phyloP scores from a whole-genome alignment of 345 rosid genomes.

The Erysimum cheiranthoides region DNA sequence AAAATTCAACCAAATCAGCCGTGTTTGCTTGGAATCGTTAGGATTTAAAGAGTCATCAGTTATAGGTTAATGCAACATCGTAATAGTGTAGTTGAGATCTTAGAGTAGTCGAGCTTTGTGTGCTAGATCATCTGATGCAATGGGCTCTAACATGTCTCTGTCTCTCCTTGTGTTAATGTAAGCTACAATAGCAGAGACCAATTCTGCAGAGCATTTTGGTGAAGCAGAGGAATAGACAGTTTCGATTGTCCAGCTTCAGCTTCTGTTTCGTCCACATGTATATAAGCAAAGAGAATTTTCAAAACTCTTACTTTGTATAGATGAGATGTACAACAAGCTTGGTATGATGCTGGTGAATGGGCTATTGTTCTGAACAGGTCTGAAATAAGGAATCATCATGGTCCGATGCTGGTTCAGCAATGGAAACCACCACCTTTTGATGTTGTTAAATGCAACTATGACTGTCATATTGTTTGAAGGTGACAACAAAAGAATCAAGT shows the following conservation, averaged over 20 bases:
- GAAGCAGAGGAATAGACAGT: slow-evolving; percentile 40
- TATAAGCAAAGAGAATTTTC: slow-evolving; percentile 15
- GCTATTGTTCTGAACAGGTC: too few species aligned
- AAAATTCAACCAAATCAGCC: too few species aligned
- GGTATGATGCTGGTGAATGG: too few species aligned
- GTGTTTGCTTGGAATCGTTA: too few species aligned
- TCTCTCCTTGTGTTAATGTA: slow-evolving; percentile 47
- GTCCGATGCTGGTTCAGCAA: too few species aligned
- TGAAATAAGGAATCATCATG: too few species aligned
- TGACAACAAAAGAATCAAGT: too few species aligned
- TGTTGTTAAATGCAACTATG: too few species aligned
- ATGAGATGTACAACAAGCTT: slow-evolving; percentile 55
- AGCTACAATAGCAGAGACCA: slow-evolving; percentile 47
- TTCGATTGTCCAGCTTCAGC: slow-evolving; percentile 30
- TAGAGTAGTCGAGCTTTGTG: slow-evolving; percentile 31
- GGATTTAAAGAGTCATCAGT: neutral
- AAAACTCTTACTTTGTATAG: slow-evolving; percentile 51
- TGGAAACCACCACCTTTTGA: too few species aligned
- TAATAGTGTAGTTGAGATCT: slow-evolving; percentile 16
- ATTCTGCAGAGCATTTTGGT: slow-evolving; percentile 45
- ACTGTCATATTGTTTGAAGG: too few species aligned
- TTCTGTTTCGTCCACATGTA: slow-evolving; percentile 22
- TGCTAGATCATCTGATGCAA: slow-evolving; percentile 33
- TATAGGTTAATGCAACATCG: neutral
- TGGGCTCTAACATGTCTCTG: slow-evolving; percentile 44